Conservation (phyloP, 345 rosid species). For the Aegle marmelos region DNA sequence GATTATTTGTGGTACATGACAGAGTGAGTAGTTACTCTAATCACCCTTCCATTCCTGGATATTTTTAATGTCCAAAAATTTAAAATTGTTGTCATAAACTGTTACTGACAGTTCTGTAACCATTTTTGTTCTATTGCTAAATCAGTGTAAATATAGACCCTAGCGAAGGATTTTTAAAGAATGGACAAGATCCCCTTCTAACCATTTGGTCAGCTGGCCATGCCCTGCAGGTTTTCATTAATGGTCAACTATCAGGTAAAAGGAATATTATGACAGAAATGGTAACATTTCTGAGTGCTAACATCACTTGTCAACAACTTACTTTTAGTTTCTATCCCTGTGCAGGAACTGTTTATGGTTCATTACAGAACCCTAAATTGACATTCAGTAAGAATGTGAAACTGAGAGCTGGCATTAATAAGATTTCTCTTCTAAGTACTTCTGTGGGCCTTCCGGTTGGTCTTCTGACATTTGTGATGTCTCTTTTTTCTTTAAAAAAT, state of each 20-base stretch:
- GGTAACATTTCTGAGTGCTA: not conserved
- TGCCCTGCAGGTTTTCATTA: slow-evolving; percentile 66
- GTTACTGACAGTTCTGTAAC: not conserved
- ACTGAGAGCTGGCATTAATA: slow-evolving; percentile 73
- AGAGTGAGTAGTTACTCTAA: slow-evolving; percentile 52
- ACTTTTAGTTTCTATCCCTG: not conserved
- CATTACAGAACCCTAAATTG: slow-evolving; percentile 53
- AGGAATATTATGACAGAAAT: not conserved
- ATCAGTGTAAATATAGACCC: slow-evolving; percentile 58
- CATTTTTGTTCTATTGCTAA: not conserved
- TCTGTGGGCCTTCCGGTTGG: slow-evolving; percentile 88
- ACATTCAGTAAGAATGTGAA: slow-evolving; percentile 72
- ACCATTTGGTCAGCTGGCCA: slow-evolving; percentile 75
- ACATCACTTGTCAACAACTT: not conserved
- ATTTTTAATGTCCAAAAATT: not conserved
- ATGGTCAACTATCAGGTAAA: slow-evolving; percentile 73
- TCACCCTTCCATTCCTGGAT: not conserved
- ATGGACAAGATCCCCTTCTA: slow-evolving; percentile 65
- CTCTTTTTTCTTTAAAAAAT: not conserved
- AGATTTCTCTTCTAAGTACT: slow-evolving; percentile 70
- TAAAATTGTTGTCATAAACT: not conserved
- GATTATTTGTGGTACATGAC: slow-evolving; percentile 97
- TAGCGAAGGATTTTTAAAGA: slow-evolving; percentile 61
- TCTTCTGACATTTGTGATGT: slow-evolving; percentile 11
- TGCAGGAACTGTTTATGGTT: slow-evolving; percentile 78